A percentile compares a stretch with the other conserved stretches of the same genome.
These are phyloP conservation scores for Plasmodium billcollinsi DNA, from an alignment of 169 alveolate species.

Conservation along the genomic window DNA sequence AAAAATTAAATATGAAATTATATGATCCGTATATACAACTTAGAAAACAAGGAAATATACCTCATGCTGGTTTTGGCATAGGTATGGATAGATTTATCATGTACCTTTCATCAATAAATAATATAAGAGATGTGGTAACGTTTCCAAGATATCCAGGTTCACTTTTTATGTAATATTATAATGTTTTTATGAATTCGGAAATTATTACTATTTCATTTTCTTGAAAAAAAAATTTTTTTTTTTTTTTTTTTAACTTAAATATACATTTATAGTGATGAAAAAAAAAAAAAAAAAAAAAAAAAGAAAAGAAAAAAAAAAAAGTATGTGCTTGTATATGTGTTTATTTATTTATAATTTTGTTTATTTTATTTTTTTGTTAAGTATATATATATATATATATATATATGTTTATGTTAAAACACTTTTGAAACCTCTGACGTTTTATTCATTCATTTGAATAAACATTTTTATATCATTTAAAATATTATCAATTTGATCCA, in stretches of 20 bases:
- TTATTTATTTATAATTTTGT: neutral
- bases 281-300: neutral
- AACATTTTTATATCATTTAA: constrained; percentile 27
- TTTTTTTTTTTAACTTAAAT: no score
- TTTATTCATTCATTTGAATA: constrained; percentile 17
- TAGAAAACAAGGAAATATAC: constrained; percentile 96
- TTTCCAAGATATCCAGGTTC: constrained; percentile 94
- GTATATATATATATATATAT: neutral
- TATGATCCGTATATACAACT: constrained; percentile 93
- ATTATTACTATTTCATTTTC: neutral
- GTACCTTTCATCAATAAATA: constrained; percentile 97
- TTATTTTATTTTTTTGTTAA: constrained; percentile 7
- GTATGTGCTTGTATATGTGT: neutral
- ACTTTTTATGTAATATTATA: constrained; percentile 47
- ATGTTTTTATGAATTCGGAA: neutral
- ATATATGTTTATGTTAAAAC: neutral
- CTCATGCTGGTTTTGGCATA: constrained; percentile 99
- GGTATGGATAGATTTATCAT: constrained; percentile 97
- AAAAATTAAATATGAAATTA: constrained; percentile 80
- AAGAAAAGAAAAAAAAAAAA: constrained; percentile 1
- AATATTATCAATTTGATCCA: constrained; percentile 43
- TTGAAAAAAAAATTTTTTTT: neutral
- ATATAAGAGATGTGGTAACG: constrained; percentile 99
- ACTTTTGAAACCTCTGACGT: neutral
- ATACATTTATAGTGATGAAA: neutral